Conservation (phyloP, 805 yeast genomes). For the Grigorovia yakushimaensis region DNA sequence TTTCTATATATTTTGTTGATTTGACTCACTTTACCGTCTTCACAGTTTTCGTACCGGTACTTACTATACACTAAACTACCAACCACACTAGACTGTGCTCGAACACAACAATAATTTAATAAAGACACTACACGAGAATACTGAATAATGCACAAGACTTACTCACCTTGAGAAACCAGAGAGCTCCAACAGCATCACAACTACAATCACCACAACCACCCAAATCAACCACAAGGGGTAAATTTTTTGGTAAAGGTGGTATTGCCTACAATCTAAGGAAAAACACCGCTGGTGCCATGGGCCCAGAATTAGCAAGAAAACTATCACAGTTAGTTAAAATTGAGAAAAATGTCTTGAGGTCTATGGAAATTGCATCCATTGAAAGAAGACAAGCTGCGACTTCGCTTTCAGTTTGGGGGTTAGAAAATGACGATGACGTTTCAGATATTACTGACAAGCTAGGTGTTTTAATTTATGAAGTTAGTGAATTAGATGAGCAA, state of each 20-base stretch:
- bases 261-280: slow-evolving; percentile 49
- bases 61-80: too few species aligned
- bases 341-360: slow-evolving; percentile 74
- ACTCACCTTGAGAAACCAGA: slow-evolving; percentile 85
- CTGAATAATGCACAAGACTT: slow-evolving; percentile 83
- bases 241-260: slow-evolving; percentile 85
- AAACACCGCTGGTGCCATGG: slow-evolving; percentile 66
- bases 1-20: too few species aligned
- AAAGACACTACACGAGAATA: neutral
- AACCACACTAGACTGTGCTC: too few species aligned
- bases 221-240: slow-evolving; percentile 69
- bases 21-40: too few species aligned
- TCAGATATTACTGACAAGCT: slow-evolving; percentile 79
- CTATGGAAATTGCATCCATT: slow-evolving; percentile 64
- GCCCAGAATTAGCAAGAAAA: slow-evolving; percentile 72
- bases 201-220: slow-evolving; percentile 94
- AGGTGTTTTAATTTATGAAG: slow-evolving; percentile 72
- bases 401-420: slow-evolving; percentile 81
- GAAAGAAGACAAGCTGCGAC: slow-evolving; percentile 77
- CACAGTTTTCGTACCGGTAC: too few species aligned
- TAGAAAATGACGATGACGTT: slow-evolving; percentile 76
- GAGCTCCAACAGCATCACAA: slow-evolving; percentile 97
- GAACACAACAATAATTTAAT: neutral
- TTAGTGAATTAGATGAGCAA: slow-evolving; percentile 81
- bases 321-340: slow-evolving; percentile 65